Evolutionary conservation across 2,329 filamentous ascomycete species (phyloP), one percentile per base, ranked within the genome.

Genomic region (Colletotrichum musae): DNA sequence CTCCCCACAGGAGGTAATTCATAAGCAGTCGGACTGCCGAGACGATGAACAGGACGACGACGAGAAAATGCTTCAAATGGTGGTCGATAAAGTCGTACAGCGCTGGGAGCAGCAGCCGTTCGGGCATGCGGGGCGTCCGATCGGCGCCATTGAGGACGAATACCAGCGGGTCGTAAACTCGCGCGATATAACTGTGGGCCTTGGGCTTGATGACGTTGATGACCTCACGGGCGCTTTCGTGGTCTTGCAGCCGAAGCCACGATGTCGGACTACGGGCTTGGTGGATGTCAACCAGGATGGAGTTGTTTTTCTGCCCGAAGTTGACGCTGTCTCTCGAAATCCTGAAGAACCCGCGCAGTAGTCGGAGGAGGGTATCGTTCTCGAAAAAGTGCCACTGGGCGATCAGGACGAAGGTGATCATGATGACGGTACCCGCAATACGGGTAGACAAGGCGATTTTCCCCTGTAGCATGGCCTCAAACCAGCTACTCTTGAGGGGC

Each of bases 381-480:
- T 91, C 90, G 71, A 93, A 92, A 72, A 94, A 94, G 75, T 95
- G 93, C 85, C 91, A 93, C 73, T 95, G 93, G 1, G 93, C 88
- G 51, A 91, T 89, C 16, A 94, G 76, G 6, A 95, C 87, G 72
- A 94, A 93, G 2, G 89, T 90, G 24, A 94, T 81, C 77, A 94
- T 91, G 36, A 94, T 90, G 13, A 91, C 85, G 0, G 92, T 93
- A 1, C 93, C 93, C 3, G 92, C 92, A 72, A 94, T 89, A 36
- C 93, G 87, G 2, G 93, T 94, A 47, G 91, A 93, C 70, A 93
- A 82, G 7, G 91, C 88, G 5, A 90, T 81, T 36, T 87, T 89
- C n/a, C 91, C 90, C 58, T 88, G 86, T 3, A 90, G 78, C n/a
- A 93, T 74, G 6, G 87, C 86, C 70, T 89, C 87, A 13, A 88